Conservation (phyloP, 805 yeast genomes). For the Schwanniomyces pseudopolymorphus region DNA sequence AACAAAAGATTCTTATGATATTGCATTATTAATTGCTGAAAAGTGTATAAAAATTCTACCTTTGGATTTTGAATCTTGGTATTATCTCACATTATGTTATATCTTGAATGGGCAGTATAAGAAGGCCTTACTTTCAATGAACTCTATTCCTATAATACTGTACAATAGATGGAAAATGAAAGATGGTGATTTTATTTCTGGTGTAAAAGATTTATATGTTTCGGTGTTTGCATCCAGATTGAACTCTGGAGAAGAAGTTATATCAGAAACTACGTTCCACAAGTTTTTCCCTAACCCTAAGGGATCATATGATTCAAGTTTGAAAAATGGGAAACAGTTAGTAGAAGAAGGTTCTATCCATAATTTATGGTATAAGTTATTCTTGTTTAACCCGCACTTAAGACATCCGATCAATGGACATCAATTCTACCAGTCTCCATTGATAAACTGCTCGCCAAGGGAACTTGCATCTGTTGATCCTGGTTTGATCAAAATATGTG, state of each 20-base stretch:
- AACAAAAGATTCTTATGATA: constrained; percentile 48
- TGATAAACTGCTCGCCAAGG: constrained; percentile 28
- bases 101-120: constrained; percentile 53
- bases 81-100: constrained; percentile 58
- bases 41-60: constrained; percentile 70
- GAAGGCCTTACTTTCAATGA: constrained; percentile 64
- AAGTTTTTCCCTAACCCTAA: constrained; percentile 29
- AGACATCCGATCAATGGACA: constrained; percentile 38
- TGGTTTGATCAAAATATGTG: constrained; percentile 23
- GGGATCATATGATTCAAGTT: background rate
- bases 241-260: constrained; percentile 20
- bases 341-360: constrained; percentile 26
- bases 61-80: constrained; percentile 75
- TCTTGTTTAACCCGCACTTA: constrained; percentile 25
- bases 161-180: constrained; percentile 36
- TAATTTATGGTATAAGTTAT: constrained; percentile 32
- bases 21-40: constrained; percentile 60
- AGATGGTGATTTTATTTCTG: constrained; percentile 19
- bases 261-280: constrained; percentile 26
- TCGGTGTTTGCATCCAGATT: constrained; percentile 18
- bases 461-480: constrained; percentile 39
- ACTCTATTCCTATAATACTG: constrained; percentile 71
- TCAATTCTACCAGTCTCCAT: constrained; percentile 36
- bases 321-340: background rate
- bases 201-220: constrained; percentile 25